phyloP scores from a whole-genome alignment of 2,329 filamentous ascomycete genomes.

The Teratosphaeria destructans region DNA sequence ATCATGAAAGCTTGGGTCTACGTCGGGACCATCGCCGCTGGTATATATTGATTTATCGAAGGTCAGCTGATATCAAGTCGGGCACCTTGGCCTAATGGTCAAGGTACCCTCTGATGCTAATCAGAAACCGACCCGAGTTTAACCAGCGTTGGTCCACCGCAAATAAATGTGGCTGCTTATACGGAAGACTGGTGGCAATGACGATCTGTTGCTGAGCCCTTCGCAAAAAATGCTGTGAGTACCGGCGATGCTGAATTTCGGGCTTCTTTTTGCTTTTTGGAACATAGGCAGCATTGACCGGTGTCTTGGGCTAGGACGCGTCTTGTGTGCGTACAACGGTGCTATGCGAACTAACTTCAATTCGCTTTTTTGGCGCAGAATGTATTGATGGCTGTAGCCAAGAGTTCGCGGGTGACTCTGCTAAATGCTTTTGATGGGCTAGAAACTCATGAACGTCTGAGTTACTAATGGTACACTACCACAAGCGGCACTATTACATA shows the following conservation, averaged over 20 bases:
- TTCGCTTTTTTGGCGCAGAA: no score
- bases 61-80: not conserved
- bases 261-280: not conserved
- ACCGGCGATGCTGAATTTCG: not conserved
- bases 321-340: no score
- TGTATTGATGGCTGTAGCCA: no score
- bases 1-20: not conserved
- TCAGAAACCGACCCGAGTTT: not conserved
- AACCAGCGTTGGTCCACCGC: not conserved
- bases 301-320: not conserved
- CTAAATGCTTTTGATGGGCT: no score
- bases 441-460: not conserved
- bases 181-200: not conserved
- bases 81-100: not conserved
- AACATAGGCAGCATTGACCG: not conserved
- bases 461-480: not conserved
- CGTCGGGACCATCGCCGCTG: not conserved
- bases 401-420: no score
- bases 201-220: not conserved
- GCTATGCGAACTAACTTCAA: no score
- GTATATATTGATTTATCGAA: not conserved
- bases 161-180: not conserved
- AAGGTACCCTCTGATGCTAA: not conserved
- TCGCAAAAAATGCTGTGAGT: not conserved
- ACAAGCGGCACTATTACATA: no score